A percentile compares a stretch with the other conserved stretches of the same genome.
These are phyloP conservation scores for Phytophthora sp. DNA, from an alignment of 352 stramenopile genomes.

Conservation along the genomic window DNA sequence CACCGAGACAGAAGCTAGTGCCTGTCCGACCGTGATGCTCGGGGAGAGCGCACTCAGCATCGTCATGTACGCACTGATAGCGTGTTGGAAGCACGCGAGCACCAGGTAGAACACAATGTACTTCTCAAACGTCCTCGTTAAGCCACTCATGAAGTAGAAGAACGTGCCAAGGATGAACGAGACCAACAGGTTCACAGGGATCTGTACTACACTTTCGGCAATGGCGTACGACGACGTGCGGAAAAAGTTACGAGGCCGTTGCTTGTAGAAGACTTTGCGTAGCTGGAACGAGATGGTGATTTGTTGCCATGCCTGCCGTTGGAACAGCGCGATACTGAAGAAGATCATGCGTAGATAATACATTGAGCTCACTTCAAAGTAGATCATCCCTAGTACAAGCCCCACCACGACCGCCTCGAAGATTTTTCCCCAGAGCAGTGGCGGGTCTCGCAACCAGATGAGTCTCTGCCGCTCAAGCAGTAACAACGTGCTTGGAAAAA, in stretches of 20 bases:
- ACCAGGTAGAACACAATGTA: constrained; percentile 78
- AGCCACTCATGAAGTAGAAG: constrained; percentile 80
- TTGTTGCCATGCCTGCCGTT: constrained; percentile 66
- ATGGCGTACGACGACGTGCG: constrained; percentile 75
- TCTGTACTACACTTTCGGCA: constrained; percentile 51
- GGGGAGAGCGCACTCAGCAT: constrained; percentile 47
- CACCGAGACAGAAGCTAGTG: constrained; percentile 43
- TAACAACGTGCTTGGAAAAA: constrained; percentile 36
- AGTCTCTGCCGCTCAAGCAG: constrained; percentile 51
- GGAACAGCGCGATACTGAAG: constrained; percentile 53
- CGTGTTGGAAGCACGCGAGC: constrained; percentile 68
- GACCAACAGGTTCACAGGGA: constrained; percentile 61
- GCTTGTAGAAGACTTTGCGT: constrained; percentile 89
- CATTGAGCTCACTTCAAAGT: constrained; percentile 48
- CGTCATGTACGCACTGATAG: constrained; percentile 53
- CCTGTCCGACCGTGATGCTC: constrained; percentile 49
- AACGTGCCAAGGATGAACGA: constrained; percentile 78
- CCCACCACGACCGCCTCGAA: constrained; percentile 66
- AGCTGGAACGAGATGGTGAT: constrained; percentile 73
- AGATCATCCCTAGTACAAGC: constrained; percentile 66
- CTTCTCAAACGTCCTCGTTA: constrained; percentile 53
- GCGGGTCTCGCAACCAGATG: constrained; percentile 52
- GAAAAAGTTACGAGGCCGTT: constrained; percentile 85
- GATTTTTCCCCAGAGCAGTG: constrained; percentile 52
- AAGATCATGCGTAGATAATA: constrained; percentile 70